These are phyloP conservation scores for Ramularia collo-cygni DNA, from an alignment of 2,329 filamentous ascomycete genomes.

Conservation along the genomic window DNA sequence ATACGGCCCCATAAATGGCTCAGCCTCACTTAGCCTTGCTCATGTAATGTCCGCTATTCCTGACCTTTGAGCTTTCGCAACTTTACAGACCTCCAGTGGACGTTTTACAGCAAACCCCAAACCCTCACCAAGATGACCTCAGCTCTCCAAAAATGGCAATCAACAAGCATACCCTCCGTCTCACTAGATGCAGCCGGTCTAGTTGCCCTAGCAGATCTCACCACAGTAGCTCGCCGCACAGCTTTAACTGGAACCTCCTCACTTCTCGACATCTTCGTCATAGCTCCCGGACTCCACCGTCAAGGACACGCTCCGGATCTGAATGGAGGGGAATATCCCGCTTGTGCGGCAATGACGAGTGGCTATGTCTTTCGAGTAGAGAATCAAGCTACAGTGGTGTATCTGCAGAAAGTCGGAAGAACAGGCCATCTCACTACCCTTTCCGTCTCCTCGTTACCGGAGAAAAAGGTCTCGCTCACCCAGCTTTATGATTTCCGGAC, in stretches of 20 bases:
- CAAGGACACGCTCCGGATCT: conserved; percentile 52
- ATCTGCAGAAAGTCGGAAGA: conserved; percentile 33
- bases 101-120: too few species aligned
- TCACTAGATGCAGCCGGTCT: conserved; percentile 43
- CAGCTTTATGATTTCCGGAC: neutral
- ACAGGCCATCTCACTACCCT: conserved; percentile 26
- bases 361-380: conserved; percentile 40
- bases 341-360: conserved; percentile 37
- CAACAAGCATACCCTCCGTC: too few species aligned
- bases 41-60: too few species aligned
- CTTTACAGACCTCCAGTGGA: too few species aligned
- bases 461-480: neutral
- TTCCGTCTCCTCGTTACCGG: conserved; percentile 7
- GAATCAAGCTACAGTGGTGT: conserved; percentile 50
- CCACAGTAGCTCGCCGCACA: conserved; percentile 50
- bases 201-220: conserved; percentile 53
- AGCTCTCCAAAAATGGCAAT: too few species aligned
- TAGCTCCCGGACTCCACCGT: conserved; percentile 56
- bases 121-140: too few species aligned
- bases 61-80: too few species aligned
- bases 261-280: conserved; percentile 50
- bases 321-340: conserved; percentile 36
- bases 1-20: too few species aligned
- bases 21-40: too few species aligned
- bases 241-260: conserved; percentile 50